Percentiles rank a stretch among this genome's conserved stretches.
phyloP scores from a whole-genome alignment of 2,329 filamentous ascomycete genomes.

The Epichloe scottii region DNA sequence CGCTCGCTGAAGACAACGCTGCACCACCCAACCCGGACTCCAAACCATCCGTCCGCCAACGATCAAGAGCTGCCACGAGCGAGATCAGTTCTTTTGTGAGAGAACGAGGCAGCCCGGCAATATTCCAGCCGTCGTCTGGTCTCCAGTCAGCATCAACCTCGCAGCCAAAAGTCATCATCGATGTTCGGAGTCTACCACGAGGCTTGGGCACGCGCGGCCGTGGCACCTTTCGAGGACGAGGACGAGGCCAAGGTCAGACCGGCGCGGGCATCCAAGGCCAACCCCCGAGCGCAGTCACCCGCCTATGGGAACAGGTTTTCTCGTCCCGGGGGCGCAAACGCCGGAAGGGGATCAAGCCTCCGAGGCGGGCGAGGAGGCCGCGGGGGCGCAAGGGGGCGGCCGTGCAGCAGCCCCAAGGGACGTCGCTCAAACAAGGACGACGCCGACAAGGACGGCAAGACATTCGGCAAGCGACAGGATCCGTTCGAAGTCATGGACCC shows the following conservation, averaged over 20 bases:
- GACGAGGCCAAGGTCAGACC: conserved; percentile 4
- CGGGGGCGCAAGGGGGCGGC: conserved; percentile 7
- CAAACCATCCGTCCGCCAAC: conserved; percentile 13
- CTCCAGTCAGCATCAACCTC: conserved; percentile 2
- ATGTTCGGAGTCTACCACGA: conserved; percentile 25
- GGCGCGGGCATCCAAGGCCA: background rate
- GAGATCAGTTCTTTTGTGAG: conserved; percentile 21
- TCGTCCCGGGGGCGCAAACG: background rate
- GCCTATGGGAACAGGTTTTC: conserved; percentile 10
- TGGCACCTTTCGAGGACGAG: conserved; percentile 14
- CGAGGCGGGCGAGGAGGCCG: conserved; percentile 10
- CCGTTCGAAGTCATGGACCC: conserved; percentile 18
- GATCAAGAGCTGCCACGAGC: conserved; percentile 21
- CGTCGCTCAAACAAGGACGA: conserved; percentile 14
- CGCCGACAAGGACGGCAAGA: conserved; percentile 11
- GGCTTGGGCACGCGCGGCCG: conserved; percentile 15
- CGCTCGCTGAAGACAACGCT: conserved; percentile 17
- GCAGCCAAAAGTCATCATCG: conserved; percentile 22
- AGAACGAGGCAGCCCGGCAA: conserved; percentile 7
- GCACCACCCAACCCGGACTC: conserved; percentile 11
- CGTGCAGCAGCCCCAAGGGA: conserved; percentile 9
- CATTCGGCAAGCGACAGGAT: conserved; percentile 10
- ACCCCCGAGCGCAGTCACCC: conserved; percentile 3
- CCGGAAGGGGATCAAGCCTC: conserved; percentile 3
- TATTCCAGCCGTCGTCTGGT: background rate